phyloP scores from a whole-genome alignment of 768 basidiomycete genomes.

The Hemileccinum rubropunctum region DNA sequence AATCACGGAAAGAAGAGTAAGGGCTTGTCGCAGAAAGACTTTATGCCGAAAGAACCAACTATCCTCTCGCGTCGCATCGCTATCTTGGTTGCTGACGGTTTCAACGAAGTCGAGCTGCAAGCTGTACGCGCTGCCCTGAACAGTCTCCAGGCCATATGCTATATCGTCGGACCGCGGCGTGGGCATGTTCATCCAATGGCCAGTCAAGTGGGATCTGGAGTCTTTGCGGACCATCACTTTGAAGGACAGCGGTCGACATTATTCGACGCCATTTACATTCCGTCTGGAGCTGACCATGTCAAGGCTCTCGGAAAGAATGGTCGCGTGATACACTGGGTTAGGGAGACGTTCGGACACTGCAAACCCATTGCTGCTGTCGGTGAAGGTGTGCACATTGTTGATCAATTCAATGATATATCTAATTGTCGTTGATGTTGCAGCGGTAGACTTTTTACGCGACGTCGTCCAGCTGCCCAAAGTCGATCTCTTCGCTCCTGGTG shows the following conservation, averaged over 20 bases:
- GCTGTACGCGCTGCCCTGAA: slow-evolving; percentile 54
- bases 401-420: not conserved
- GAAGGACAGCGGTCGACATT: slow-evolving; percentile 79
- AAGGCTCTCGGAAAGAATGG: slow-evolving; percentile 59
- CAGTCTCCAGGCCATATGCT: slow-evolving; percentile 53
- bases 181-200: slow-evolving; percentile 40
- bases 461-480: slow-evolving; percentile 48
- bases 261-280: slow-evolving; percentile 81
- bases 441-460: slow-evolving; percentile 45
- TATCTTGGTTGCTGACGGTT: slow-evolving; percentile 74
- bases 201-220: slow-evolving; percentile 28
- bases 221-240: slow-evolving; percentile 65
- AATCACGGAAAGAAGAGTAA: slow-evolving; percentile 59
- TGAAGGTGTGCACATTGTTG: slow-evolving; percentile 36
- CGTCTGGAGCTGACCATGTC: slow-evolving; percentile 64
- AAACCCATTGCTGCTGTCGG: slow-evolving; percentile 81
- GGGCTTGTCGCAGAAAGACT: slow-evolving; percentile 60
- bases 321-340: slow-evolving; percentile 74
- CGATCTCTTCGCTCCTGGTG: slow-evolving; percentile 34
- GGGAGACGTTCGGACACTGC: slow-evolving; percentile 85
- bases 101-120: slow-evolving; percentile 57
- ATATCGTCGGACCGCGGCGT: slow-evolving; percentile 68
- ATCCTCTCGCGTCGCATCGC: slow-evolving; percentile 71
- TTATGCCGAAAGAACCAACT: slow-evolving; percentile 51
- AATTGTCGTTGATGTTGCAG: slow-evolving; percentile 27